phyloP scores from a whole-genome alignment of 345 rosid species.

The Populus davidiana region DNA sequence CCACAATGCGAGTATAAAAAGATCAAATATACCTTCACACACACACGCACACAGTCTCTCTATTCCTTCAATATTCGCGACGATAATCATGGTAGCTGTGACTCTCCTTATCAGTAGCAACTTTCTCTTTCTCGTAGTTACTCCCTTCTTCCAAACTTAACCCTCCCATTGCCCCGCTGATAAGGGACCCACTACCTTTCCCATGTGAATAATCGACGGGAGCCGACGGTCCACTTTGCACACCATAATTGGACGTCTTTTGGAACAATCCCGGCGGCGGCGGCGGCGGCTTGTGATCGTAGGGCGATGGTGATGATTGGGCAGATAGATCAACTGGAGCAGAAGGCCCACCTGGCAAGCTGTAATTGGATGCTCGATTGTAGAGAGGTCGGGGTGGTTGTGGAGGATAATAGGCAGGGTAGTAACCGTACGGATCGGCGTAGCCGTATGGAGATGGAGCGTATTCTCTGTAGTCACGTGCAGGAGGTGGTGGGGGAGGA shows the following conservation, averaged over 20 bases:
- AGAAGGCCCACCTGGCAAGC: slow-evolving; percentile 36
- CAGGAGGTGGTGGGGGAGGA: slow-evolving; percentile 1
- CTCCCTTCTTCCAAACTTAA: slow-evolving; percentile 48
- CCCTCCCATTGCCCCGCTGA: slow-evolving; percentile 22
- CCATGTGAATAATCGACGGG: slow-evolving; percentile 53
- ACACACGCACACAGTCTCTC: not conserved
- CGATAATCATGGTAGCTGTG: slow-evolving; percentile 39
- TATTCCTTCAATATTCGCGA: slow-evolving; percentile 31
- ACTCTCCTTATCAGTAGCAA: slow-evolving; percentile 28
- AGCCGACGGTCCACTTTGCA: slow-evolving; percentile 48
- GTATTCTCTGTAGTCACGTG: slow-evolving; percentile 42
- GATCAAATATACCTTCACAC: not conserved
- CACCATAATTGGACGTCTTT: slow-evolving; percentile 31
- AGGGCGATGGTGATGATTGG: slow-evolving; percentile 13
- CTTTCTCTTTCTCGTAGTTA: slow-evolving; percentile 29
- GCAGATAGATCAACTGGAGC: slow-evolving; percentile 40
- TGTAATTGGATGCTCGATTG: slow-evolving; percentile 34
- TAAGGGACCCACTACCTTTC: slow-evolving; percentile 2
- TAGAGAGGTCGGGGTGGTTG: slow-evolving; percentile 37
- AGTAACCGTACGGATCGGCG: slow-evolving; percentile 31
- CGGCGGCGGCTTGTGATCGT: slow-evolving; percentile 40
- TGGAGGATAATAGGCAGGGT: slow-evolving; percentile 35
- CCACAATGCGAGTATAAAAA: not conserved
- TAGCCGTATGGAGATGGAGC: slow-evolving; percentile 24
- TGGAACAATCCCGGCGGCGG: slow-evolving; percentile 1